Base-by-base conservation (phyloP, 768 basidiomycete species). In the Hebeloma cylindrosporum region DNA sequence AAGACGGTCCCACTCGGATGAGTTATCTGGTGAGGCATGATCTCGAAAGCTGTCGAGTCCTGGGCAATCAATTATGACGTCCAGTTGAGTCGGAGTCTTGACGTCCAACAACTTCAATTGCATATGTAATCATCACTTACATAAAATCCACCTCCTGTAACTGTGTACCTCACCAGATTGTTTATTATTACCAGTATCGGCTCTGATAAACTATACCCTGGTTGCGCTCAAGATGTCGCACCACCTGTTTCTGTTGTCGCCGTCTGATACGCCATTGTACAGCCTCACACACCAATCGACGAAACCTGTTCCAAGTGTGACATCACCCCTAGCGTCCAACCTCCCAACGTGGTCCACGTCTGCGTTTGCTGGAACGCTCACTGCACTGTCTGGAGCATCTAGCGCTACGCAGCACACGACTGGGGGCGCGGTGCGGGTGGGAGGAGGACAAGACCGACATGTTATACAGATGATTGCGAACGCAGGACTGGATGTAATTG, bases 391-490 rank as follows among this genome's bases (percentile, higher is more conserved):
- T 14, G 90, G 90, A 3, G 90, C 91, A 10, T 83, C 88, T 14
- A 86, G 81, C 58, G 78, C 85, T 17, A 78, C 78, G 4, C 85
- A 89, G 57, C 80, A 83, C 50, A 74, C 78, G 14, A 73, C 78
- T 31, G 79, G 83, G n/a, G 82, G 80, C 13, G 73, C 71, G 8
- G 78, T 78, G 25, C 73, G 79, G 54, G 80, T 88, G 65, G 89
- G 86, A 8, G 85, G 87, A 4, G 90, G 86, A 10, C 86, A 86
- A 66, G 88, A 91, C 60, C 75, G 89, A 41, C 93, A 96, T 77
- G 91, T 99, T 47, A 89, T 94, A 58, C 95, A 98, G 73, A 96
- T 99, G 90, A 93, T 98, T 60, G 95, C 94, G 16, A 95, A 98
- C 65, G 93, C 92, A 39, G 93, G 90, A 58, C 69, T 99, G 64